A percentile compares a stretch with the other conserved stretches of the same genome.
Conservation (phyloP, 352 stramenopile species). For the Albugo candida region DNA sequence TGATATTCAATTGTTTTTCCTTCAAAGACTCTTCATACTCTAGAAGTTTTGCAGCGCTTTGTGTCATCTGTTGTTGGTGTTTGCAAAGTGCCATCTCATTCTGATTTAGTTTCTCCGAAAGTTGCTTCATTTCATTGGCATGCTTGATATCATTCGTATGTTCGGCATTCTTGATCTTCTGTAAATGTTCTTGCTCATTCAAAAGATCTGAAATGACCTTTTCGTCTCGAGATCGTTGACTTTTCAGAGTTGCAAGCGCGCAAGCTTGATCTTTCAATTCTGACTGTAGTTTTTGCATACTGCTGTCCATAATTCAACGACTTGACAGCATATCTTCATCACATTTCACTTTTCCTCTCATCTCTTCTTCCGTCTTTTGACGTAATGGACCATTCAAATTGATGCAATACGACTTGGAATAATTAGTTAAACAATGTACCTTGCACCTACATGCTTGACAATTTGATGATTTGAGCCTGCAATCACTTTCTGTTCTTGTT, state of each 20-base stretch:
- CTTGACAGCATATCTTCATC: conserved; percentile 75
- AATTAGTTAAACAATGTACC: not conserved
- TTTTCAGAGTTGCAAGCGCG: conserved; percentile 44
- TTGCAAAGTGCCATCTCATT: conserved; percentile 48
- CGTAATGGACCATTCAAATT: conserved; percentile 27
- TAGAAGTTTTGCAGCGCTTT: conserved; percentile 42
- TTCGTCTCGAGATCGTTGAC: conserved; percentile 46
- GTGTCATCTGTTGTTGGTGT: conserved; percentile 46
- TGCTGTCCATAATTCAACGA: conserved; percentile 64
- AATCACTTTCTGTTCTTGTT: conserved; percentile 56
- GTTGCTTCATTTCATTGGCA: conserved; percentile 30
- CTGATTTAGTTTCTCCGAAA: conserved; percentile 23
- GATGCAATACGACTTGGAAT: not conserved
- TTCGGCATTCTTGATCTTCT: conserved; percentile 24
- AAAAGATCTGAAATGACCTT: conserved; percentile 69
- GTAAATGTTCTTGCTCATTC: conserved; percentile 67
- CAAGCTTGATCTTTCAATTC: conserved; percentile 33
- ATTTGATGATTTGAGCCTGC: conserved; percentile 58
- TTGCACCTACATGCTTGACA: conserved; percentile 37
- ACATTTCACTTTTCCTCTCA: conserved; percentile 17
- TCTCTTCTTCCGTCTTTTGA: conserved; percentile 14
- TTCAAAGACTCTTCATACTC: conserved; percentile 47
- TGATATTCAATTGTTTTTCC: conserved; percentile 38
- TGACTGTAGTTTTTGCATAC: conserved; percentile 45
- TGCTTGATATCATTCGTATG: conserved; percentile 29